Evolutionary conservation across 768 basidiomycete species (phyloP), one percentile per base, ranked within the genome.

Genomic region (Mycena epipterygia): DNA sequence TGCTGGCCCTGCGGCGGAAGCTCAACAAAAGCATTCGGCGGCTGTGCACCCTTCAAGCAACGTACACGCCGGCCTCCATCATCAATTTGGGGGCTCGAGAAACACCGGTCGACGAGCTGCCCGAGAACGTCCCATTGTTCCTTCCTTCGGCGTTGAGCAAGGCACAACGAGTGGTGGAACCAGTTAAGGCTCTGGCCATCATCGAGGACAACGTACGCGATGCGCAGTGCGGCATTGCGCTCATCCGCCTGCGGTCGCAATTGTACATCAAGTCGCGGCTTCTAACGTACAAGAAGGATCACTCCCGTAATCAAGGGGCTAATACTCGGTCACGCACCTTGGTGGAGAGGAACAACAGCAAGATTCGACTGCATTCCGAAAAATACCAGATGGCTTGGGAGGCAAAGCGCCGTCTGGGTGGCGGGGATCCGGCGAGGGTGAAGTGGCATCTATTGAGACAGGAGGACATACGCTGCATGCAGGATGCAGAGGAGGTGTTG

Each of bases 121-220:
- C 27, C 0, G 59, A 68, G 30, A n/a, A 33, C 3, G 17, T 29
- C 5, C 67, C 33, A 2, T 27, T 68, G 14, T 35, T 68, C 13
- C 32, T 68, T 2, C 67, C 53, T 2, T 68, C 67, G 0, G 52
- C 58, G 21, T 21, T 68, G 13, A 14, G 25, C 0, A n/a, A 30
- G 0, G 52, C 29, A 0, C 16, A 53, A 13, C 49, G 49, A 0
- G 33, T 1, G 16, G 5, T 4, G 12, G 29, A 27, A 2, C 71
- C 67, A 17, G 2, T 63, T 0, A 7, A 23, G 0, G 67, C 60
- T 3, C 56, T 81, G 3, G 30, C 70, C 0, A 46, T 55, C 1
- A 72, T 76, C 25, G 79, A 81, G 62, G 67, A 68, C 1, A 19
- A 57, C 21, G 62, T 79, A n/a, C 74, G 75, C 0, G 58, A 59